These are phyloP conservation scores for Sambucus nigra DNA, from an alignment of 129 eudicot species.

Conservation along the genomic window DNA sequence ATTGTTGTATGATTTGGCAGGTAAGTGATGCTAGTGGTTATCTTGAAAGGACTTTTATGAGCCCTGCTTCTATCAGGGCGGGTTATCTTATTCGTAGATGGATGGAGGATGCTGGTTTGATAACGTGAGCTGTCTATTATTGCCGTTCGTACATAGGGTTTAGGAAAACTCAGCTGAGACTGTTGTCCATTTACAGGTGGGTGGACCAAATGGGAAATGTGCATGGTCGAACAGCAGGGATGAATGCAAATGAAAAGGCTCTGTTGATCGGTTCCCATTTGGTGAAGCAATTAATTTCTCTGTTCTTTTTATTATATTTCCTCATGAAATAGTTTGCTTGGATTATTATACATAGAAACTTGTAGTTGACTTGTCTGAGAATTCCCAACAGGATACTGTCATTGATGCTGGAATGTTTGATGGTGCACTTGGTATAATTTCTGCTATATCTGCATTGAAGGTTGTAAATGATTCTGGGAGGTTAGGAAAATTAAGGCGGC, in stretches of 20 bases:
- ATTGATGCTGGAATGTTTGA: conserved; percentile 95
- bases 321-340: background rate
- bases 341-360: background rate
- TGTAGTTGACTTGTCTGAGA: conserved; percentile 1
- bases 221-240: conserved; percentile 81
- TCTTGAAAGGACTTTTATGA: conserved; percentile 90
- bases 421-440: conserved; percentile 82
- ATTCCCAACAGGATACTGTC: conserved; percentile 69
- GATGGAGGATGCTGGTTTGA: conserved; percentile 98
- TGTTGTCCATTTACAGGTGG: conserved; percentile 56
- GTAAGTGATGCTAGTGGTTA: conserved; percentile 72
- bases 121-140: conserved; percentile 54
- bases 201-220: conserved; percentile 90
- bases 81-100: conserved; percentile 65
- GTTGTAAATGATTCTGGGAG: conserved; percentile 50
- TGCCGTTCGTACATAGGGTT: background rate
- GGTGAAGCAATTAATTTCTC: conserved; percentile 32
- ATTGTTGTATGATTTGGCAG: conserved; percentile 28
- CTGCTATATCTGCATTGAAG: conserved; percentile 87
- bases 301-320: background rate
- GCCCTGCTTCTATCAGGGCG: conserved; percentile 84
- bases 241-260: conserved; percentile 51
- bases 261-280: conserved; percentile 88
- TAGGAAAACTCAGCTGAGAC: conserved; percentile 7
- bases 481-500: conserved; percentile 48